Conservation (phyloP, 352 stramenopile genomes). For the Phytophthora crassamura region DNA sequence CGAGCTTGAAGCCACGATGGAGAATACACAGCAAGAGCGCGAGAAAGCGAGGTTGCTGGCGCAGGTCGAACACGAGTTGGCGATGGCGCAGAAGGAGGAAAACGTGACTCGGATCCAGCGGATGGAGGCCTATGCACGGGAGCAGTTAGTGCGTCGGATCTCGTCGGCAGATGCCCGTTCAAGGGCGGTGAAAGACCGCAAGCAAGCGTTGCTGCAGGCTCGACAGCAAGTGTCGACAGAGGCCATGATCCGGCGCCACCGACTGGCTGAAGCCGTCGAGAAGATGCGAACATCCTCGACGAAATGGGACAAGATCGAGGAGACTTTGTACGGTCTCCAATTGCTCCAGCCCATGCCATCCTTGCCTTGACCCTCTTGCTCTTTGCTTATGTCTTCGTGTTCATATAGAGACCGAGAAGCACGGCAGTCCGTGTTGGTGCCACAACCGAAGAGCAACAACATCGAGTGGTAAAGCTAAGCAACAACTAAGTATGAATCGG, state of each 20-base stretch:
- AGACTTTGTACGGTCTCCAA: conserved; percentile 71
- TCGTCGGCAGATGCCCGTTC: conserved; percentile 65
- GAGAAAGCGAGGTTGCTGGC: conserved; percentile 57
- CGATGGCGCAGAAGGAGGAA: conserved; percentile 62
- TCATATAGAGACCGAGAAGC: conserved; percentile 24
- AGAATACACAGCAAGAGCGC: conserved; percentile 38
- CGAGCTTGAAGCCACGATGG: conserved; percentile 44
- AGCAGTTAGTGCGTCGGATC: conserved; percentile 65
- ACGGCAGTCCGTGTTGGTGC: conserved; percentile 5
- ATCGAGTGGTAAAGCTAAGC: conserved; percentile 15
- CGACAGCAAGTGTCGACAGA: conserved; percentile 72
- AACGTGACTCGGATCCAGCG: conserved; percentile 81
- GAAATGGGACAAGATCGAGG: conserved; percentile 85
- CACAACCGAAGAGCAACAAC: conserved; percentile 23
- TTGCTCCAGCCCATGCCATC: not conserved
- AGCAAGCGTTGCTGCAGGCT: conserved; percentile 59
- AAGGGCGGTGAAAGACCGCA: conserved; percentile 66
- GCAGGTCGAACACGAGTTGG: conserved; percentile 64
- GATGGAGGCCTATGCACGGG: conserved; percentile 71
- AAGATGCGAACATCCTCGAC: conserved; percentile 59
- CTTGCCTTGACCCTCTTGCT: conserved; percentile 16
- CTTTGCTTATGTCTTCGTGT: conserved; percentile 10
- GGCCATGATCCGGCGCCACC: conserved; percentile 71
- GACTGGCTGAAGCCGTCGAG: conserved; percentile 70
- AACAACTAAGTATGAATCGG: conserved; percentile 1